These are phyloP conservation scores for Clavispora asparagi DNA, from an alignment of 805 yeast species.

Conservation along the genomic window DNA sequence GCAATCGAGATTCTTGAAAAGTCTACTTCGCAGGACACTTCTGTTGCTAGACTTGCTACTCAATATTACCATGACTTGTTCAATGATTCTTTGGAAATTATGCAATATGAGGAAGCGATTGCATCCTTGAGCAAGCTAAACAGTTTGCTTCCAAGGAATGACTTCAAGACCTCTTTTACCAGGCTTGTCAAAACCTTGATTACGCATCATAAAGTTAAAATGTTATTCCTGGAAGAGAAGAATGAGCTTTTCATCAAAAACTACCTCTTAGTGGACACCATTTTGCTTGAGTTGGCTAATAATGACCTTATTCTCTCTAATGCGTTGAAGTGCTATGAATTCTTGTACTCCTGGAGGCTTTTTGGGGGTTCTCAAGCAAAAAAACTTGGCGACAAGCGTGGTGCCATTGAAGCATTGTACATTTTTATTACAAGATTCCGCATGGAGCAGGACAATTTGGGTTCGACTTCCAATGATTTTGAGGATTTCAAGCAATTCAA, in stretches of 20 bases:
- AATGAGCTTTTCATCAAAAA: slow-evolving; percentile 18
- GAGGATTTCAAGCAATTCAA: slow-evolving; percentile 29
- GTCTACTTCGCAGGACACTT: background rate
- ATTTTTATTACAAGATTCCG: slow-evolving; percentile 32
- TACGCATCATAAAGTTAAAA: slow-evolving; percentile 16
- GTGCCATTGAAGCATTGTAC: slow-evolving; percentile 38
- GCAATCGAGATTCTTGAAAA: slow-evolving; percentile 20
- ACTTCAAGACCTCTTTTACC: slow-evolving; percentile 17
- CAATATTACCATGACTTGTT: slow-evolving; percentile 8
- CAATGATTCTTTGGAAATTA: slow-evolving; percentile 8
- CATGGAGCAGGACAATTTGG: slow-evolving; percentile 16
- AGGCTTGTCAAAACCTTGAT: slow-evolving; percentile 24
- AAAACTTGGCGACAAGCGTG: slow-evolving; percentile 32
- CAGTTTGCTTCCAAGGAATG: slow-evolving; percentile 2
- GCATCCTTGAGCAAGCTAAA: slow-evolving; percentile 6
- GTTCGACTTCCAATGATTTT: slow-evolving; percentile 7
- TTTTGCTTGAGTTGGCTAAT: slow-evolving; percentile 29
- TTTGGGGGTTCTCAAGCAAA: slow-evolving; percentile 17
- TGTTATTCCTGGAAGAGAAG: slow-evolving; percentile 18
- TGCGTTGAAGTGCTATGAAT: slow-evolving; percentile 32
- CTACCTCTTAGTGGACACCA: slow-evolving; percentile 28
- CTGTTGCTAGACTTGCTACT: slow-evolving; percentile 1
- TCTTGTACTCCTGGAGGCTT: slow-evolving; percentile 38
- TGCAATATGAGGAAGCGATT: slow-evolving; percentile 8
- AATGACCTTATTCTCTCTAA: slow-evolving; percentile 23